These are phyloP conservation scores for Botrytis galanthina DNA, from an alignment of 2,329 filamentous ascomycete genomes.

Conservation along the genomic window DNA sequence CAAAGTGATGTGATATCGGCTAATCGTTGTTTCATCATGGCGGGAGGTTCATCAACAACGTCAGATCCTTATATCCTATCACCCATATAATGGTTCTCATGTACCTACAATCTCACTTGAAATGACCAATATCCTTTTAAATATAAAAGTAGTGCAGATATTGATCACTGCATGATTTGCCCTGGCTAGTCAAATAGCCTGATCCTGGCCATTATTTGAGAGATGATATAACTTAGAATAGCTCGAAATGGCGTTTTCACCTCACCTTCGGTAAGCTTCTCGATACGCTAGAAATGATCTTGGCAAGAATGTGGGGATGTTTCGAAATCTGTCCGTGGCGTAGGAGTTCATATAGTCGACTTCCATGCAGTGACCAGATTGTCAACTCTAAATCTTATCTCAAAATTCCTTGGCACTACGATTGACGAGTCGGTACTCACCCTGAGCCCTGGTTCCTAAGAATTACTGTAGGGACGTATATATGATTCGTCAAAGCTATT, in stretches of 20 bases:
- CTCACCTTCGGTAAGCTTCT: background rate
- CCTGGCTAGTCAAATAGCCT: background rate
- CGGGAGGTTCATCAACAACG: background rate
- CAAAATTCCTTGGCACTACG: background rate
- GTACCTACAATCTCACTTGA: background rate
- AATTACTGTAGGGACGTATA: background rate
- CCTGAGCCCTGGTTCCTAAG: background rate
- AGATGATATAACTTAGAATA: background rate
- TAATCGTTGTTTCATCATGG: conserved; percentile 6
- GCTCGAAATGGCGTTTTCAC: background rate
- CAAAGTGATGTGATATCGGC: background rate
- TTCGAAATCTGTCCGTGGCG: background rate
- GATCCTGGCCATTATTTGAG: background rate
- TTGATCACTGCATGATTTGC: background rate
- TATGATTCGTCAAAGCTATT: background rate
- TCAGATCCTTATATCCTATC: background rate
- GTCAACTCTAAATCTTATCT: background rate
- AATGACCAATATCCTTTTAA: background rate
- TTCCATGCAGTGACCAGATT: background rate
- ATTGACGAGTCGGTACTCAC: background rate
- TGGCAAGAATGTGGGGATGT: background rate
- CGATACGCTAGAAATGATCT: background rate
- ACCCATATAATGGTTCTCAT: background rate
- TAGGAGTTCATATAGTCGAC: background rate
- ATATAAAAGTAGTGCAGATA: background rate